These are phyloP conservation scores for Pseudopyricularia javanii DNA, from an alignment of 2,329 filamentous ascomycete genomes.

Conservation along the genomic window DNA sequence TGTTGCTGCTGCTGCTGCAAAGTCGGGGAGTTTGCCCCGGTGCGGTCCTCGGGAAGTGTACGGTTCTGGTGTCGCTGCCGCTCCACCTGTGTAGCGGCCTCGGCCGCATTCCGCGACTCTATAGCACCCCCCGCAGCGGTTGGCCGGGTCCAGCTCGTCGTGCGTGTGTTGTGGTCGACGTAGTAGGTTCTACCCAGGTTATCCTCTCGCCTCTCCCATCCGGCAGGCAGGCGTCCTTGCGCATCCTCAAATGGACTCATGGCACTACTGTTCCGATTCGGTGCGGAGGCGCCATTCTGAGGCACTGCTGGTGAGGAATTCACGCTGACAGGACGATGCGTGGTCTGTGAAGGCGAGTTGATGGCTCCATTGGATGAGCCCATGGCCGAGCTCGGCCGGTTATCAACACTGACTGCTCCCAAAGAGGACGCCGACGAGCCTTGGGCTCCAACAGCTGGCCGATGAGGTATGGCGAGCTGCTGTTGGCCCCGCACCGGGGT, in stretches of 20 bases:
- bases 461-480: conserved; percentile 15
- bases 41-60: conserved; percentile 89
- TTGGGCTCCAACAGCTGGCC: conserved; percentile 30
- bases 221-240: conserved; percentile 82
- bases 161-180: conserved; percentile 93
- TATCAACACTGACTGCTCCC: conserved; percentile 28
- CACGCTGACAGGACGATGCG: conserved; percentile 33
- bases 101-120: conserved; percentile 66
- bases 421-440: conserved; percentile 30
- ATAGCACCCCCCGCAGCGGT: conserved; percentile 55
- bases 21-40: conserved; percentile 82
- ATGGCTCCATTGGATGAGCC: conserved; percentile 33
- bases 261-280: conserved; percentile 34
- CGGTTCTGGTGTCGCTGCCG: conserved; percentile 89
- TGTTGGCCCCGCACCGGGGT: conserved; percentile 47
- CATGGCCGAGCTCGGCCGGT: conserved; percentile 38
- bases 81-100: conserved; percentile 86
- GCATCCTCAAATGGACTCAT: conserved; percentile 92
- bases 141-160: conserved; percentile 91
- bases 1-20: conserved; percentile 42
- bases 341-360: conserved; percentile 23
- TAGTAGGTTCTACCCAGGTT: conserved; percentile 94
- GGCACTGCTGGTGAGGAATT: conserved; percentile 12
- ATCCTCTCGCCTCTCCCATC: conserved; percentile 94
- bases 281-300: conserved; percentile 15